Evolutionary conservation across 805 yeast species (phyloP), one percentile per base, ranked within the genome.

Genomic region (Candida coleopterorum): DNA sequence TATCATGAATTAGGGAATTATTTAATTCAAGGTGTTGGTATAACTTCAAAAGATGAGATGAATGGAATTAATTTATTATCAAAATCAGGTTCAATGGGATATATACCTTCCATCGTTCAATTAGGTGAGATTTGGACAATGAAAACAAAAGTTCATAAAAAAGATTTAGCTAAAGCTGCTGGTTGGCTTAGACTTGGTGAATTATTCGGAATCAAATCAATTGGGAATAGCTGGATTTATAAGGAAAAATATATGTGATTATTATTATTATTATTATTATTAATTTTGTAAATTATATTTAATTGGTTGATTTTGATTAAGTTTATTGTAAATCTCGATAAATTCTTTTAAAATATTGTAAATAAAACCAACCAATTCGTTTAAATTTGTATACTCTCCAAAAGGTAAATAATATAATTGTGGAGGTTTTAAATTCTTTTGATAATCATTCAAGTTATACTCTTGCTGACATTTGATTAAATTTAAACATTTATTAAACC

Each of bases 161-260:
- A 75, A 47, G 84, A 85, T 51, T 53, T 70, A 33, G 55, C 59
- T 31, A 62, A 73, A 48, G 85, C 90, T 3, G 84, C 89, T 2
- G 75, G 79, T 9, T 81, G 88, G 80, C 72, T 76, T 39, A 65
- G 89, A 28, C 58, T 76, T 22, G 82, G 85, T 11, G 87, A 79
- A 36, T 59, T 68, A 20, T 68, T 71, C 44, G 88, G 88, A 3
- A 72, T 72, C 16, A 72, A 68, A 44, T 58, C 79, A 38, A 72
- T 79, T 18, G 89, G 88, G 0, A 77, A 81, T 39, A 74, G 79
- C 41, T 83, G 90, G 90, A 80, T 82, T 24, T 77, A 81, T 60
- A 82, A 80, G 55, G 77, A 75, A 32, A 82, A 81, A 61, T 82
- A 83, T 49, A 53, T 27, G 28, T 14, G n/a, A n/a, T n/a, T n/a